These are phyloP conservation scores for Rhodotorula toruloides DNA, from an alignment of 768 basidiomycete species.

Conservation along the genomic window DNA sequence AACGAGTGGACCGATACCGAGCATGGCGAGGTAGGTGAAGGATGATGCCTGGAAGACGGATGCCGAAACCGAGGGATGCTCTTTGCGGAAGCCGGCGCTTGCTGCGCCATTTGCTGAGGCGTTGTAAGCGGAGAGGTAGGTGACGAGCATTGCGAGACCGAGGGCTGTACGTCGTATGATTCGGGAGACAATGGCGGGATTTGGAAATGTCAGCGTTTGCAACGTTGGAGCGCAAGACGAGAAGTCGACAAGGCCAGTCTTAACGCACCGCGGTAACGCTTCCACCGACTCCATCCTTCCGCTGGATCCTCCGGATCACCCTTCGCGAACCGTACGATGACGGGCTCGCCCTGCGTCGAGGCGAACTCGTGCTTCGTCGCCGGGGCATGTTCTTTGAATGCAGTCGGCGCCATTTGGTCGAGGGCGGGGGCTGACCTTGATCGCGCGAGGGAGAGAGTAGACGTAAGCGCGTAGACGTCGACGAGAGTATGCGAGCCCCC, in stretches of 20 bases:
- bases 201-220: background rate
- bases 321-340: constrained; percentile 29
- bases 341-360: background rate
- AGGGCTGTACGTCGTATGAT: constrained; percentile 19
- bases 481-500: too few species aligned
- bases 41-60: constrained; percentile 22
- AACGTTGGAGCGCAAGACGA: too few species aligned
- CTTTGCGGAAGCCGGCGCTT: constrained; percentile 18
- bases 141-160: constrained; percentile 33
- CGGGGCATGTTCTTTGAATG: background rate
- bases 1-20: constrained; percentile 27
- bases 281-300: constrained; percentile 29
- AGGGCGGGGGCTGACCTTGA: background rate
- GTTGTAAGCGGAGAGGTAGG: constrained; percentile 38
- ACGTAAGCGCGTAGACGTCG: background rate
- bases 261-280: constrained; percentile 35
- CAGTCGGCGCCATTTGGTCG: background rate
- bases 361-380: constrained; percentile 15
- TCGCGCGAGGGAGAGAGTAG: background rate
- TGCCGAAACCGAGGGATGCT: constrained; percentile 23
- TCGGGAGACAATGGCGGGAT: too few species aligned
- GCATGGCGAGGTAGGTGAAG: constrained; percentile 21
- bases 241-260: background rate
- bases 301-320: constrained; percentile 38
- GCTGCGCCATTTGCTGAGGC: constrained; percentile 38